Percentiles rank a stretch among this genome's conserved stretches.
Evolutionary conservation across 441 rosid species (phyloP).

Genomic region (Bocquillonia castaneifolia): DNA sequence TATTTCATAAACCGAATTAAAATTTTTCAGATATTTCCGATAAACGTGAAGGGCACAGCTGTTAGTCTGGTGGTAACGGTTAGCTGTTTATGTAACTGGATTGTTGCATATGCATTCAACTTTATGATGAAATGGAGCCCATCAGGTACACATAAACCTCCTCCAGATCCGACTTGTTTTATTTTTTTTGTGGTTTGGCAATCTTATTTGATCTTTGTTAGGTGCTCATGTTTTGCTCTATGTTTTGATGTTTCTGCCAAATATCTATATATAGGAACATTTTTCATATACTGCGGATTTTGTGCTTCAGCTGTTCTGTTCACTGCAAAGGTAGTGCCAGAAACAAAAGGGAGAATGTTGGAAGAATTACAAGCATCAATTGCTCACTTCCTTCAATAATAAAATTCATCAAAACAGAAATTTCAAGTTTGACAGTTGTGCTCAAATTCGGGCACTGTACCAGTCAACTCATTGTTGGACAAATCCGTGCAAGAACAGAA

Average conservation of each 20-base stretch:
- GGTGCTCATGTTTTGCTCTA: neutral
- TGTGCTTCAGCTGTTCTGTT: constrained; percentile 33
- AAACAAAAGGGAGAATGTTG: constrained; percentile 47
- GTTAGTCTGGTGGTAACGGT: constrained; percentile 47
- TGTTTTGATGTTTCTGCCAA: neutral
- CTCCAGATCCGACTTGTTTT: no score
- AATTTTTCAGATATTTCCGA: constrained; percentile 53
- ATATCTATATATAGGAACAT: constrained; percentile 36
- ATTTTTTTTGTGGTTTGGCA: no score
- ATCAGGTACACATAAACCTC: constrained; percentile 35
- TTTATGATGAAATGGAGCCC: constrained; percentile 61
- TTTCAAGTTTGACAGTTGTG: constrained; percentile 33
- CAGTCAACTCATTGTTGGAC: constrained; percentile 49
- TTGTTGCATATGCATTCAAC: constrained; percentile 39
- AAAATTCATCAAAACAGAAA: no score
- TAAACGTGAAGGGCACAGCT: constrained; percentile 45
- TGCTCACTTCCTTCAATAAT: no score
- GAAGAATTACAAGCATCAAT: constrained; percentile 59
- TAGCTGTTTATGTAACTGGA: constrained; percentile 43
- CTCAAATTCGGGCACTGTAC: constrained; percentile 41
- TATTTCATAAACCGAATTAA: no score
- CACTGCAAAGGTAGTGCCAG: constrained; percentile 41
- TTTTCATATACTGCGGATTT: constrained; percentile 35
- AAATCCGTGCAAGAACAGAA: constrained; percentile 54
- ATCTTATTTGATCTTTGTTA: no score